Percentiles rank a stretch among this genome's conserved stretches.
Conservation (phyloP, 805 yeast species). For the Wickerhamiella sergipiensis region DNA sequence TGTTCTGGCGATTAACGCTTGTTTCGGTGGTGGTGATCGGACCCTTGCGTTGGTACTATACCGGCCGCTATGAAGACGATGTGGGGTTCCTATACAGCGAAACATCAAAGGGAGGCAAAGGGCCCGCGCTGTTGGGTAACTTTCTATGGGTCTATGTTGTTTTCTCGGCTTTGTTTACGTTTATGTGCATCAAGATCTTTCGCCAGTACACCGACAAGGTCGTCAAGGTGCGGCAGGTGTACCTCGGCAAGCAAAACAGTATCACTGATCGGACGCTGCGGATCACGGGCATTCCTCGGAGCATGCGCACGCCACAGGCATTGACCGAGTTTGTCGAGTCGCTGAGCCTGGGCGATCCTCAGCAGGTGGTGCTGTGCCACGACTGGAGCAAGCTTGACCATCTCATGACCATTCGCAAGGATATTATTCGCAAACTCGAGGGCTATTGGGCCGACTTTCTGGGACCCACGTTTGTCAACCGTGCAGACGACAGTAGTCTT, state of each 20-base stretch:
- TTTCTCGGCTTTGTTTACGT: conserved; percentile 78
- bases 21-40: conserved; percentile 66
- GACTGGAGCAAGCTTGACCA: conserved; percentile 71
- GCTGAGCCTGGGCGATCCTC: conserved; percentile 67
- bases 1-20: conserved; percentile 48
- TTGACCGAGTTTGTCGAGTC: conserved; percentile 63
- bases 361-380: conserved; percentile 62
- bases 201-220: conserved; percentile 54
- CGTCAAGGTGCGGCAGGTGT: conserved; percentile 62
- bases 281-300: conserved; percentile 77
- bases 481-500: conserved; percentile 3
- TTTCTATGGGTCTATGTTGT: conserved; percentile 78
- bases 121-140: conserved; percentile 11
- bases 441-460: conserved; percentile 58
- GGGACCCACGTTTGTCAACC: conserved; percentile 25
- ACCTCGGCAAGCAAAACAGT: conserved; percentile 75
- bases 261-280: conserved; percentile 85
- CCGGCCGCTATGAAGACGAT: conserved; percentile 60
- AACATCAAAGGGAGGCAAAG: not conserved
- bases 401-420: conserved; percentile 45
- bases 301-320: conserved; percentile 55
- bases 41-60: conserved; percentile 70
- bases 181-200: conserved; percentile 31
- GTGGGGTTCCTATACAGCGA: not conserved
- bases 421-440: conserved; percentile 46